phyloP scores from a whole-genome alignment of 805 yeast genomes.

The Zygotorulaspora chibaensis region DNA sequence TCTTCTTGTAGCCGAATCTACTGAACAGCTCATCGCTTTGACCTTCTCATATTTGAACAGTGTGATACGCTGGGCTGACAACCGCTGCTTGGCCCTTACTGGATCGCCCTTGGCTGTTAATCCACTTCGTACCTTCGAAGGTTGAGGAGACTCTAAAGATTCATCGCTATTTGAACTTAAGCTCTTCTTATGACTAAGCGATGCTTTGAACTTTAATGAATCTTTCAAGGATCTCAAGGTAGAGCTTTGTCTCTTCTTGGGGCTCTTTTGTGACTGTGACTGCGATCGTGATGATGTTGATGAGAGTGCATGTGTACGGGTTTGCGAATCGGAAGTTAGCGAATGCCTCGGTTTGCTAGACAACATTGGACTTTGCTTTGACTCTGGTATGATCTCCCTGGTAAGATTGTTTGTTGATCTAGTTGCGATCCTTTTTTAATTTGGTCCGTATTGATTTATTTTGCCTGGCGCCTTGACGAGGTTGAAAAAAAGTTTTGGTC shows the following conservation, averaged over 20 bases:
- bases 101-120: neutral
- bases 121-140: slow-evolving; percentile 10
- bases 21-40: slow-evolving; percentile 19
- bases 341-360: too few relatives aligned
- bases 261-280: slow-evolving; percentile 1
- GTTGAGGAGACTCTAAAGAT: neutral
- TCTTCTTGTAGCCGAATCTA: slow-evolving; percentile 5
- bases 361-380: too few relatives aligned
- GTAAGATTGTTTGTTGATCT: too few relatives aligned
- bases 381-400: too few relatives aligned
- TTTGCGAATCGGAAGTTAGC: neutral
- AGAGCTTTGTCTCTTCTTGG: slow-evolving; percentile 13
- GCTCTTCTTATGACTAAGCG: slow-evolving; percentile 4
- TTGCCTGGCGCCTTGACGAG: too few relatives aligned
- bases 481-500: too few relatives aligned
- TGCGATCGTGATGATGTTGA: neutral
- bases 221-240: slow-evolving; percentile 18
- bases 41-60: slow-evolving; percentile 28
- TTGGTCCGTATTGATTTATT: too few relatives aligned
- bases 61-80: slow-evolving; percentile 32
- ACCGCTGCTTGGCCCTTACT: slow-evolving; percentile 13
- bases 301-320: neutral
- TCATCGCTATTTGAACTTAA: neutral
- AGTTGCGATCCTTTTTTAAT: too few relatives aligned
- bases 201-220: slow-evolving; percentile 13